Percentiles rank a stretch among this genome's conserved stretches.
Evolutionary conservation across 2,329 filamentous ascomycete genomes (phyloP).

Genomic region (Knoxdaviesia capensis): DNA sequence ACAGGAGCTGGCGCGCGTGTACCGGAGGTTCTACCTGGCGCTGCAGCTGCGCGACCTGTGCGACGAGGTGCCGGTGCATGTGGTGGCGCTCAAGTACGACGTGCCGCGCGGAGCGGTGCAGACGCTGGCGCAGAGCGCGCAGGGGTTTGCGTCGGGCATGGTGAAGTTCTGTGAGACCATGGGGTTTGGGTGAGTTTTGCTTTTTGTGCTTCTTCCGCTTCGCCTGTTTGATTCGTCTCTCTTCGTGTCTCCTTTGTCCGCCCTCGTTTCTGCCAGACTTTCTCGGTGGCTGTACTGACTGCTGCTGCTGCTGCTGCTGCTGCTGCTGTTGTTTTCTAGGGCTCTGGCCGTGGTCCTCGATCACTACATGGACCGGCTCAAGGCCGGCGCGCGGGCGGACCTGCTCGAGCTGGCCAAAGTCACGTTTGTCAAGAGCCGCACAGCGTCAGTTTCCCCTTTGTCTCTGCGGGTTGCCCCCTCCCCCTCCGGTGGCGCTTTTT

Average conservation of each 20-base stretch:
- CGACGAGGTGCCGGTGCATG: conserved; percentile 53
- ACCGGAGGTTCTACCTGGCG: conserved; percentile 54
- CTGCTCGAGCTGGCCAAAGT: conserved; percentile 51
- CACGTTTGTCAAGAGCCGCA: conserved; percentile 58
- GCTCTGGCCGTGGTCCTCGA: conserved; percentile 52
- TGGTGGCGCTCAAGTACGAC: conserved; percentile 50
- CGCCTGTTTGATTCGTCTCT: background rate
- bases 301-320: too few species aligned
- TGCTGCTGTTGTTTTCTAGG: conserved; percentile 13
- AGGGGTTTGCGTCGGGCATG: conserved; percentile 62
- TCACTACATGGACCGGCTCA: conserved; percentile 55
- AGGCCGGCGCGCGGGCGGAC: conserved; percentile 51
- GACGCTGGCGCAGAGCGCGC: conserved; percentile 51
- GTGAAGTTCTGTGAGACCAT: conserved; percentile 63
- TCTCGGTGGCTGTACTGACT: too few species aligned
- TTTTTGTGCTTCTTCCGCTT: background rate
- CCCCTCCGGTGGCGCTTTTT: too few species aligned
- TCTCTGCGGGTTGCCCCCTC: background rate
- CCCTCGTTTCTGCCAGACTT: too few species aligned
- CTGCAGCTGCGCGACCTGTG: conserved; percentile 62
- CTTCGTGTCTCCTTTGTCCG: background rate
- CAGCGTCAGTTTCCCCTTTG: conserved; percentile 25
- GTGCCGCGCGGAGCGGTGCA: conserved; percentile 52
- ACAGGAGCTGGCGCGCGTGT: conserved; percentile 38
- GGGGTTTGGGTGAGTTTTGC: conserved; percentile 39